A percentile compares a stretch with the other conserved stretches of the same genome.
phyloP scores from a whole-genome alignment of 2,329 filamentous ascomycete genomes.

The Leptographium lundbergii region DNA sequence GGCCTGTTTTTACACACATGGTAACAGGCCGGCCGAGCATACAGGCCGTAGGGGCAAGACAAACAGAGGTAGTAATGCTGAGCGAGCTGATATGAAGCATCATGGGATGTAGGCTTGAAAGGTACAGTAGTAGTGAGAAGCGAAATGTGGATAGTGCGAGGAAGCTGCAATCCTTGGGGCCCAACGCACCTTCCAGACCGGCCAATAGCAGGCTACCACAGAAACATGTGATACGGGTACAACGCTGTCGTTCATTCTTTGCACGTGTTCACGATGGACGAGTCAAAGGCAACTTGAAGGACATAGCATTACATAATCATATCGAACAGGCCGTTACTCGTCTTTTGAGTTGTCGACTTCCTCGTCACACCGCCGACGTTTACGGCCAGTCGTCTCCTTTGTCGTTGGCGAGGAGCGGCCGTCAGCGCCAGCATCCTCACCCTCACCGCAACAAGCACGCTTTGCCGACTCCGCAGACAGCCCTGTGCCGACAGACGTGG shows the following conservation, averaged over 20 bases:
- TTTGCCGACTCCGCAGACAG: constrained; percentile 5
- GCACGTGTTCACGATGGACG: neutral
- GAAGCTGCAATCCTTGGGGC: neutral
- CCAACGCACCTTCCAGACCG: neutral
- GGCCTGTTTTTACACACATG: neutral
- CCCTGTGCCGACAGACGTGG: constrained; percentile 1
- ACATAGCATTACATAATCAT: neutral
- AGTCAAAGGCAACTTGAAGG: neutral
- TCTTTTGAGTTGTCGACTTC: neutral
- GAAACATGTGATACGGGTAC: neutral
- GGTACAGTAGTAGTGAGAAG: neutral
- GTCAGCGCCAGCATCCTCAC: no score
- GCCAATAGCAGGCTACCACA: neutral
- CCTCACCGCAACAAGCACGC: constrained; percentile 2
- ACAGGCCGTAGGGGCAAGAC: neutral
- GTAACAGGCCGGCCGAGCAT: no score
- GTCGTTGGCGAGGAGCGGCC: neutral
- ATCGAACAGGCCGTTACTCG: neutral
- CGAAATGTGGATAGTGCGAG: neutral
- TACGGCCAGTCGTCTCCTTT: constrained; percentile 12
- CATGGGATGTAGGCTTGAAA: neutral
- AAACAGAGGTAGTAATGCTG: neutral
- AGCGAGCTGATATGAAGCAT: neutral
- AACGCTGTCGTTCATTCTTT: neutral
- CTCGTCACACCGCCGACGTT: constrained; percentile 39